Evolutionary conservation across 1,139 yeast species (phyloP).

Genomic region (Yarrowia galli): DNA sequence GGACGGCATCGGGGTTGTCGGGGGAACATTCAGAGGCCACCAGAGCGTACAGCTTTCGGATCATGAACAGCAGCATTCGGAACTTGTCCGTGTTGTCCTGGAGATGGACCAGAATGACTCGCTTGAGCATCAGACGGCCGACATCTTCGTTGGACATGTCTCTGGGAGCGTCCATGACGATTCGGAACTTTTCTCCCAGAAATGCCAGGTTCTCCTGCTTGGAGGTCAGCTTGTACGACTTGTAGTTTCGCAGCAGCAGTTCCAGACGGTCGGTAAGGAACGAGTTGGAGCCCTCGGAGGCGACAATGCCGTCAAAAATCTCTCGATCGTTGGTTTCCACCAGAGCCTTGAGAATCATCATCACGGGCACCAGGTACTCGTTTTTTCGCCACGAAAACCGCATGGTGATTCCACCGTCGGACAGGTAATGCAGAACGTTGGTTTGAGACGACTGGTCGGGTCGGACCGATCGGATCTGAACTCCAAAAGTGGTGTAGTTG

Average conservation of each 20-base stretch:
- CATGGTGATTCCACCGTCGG: slow-evolving; percentile 95
- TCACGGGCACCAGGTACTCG: slow-evolving; percentile 91
- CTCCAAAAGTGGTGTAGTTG: slow-evolving; percentile 85
- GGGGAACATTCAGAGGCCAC: slow-evolving; percentile 98
- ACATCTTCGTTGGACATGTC: slow-evolving; percentile 90
- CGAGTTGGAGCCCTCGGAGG: slow-evolving; percentile 83
- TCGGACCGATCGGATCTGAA: slow-evolving; percentile 91
- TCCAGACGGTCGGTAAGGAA: slow-evolving; percentile 98
- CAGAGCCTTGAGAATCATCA: slow-evolving; percentile 90
- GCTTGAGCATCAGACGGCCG: slow-evolving; percentile 80
- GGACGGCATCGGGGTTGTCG: slow-evolving; percentile 99
- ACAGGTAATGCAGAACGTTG: slow-evolving; percentile 91
- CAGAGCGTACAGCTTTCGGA: slow-evolving; percentile 89
- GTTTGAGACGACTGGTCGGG: slow-evolving; percentile 98
- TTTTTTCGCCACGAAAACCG: slow-evolving; percentile 97
- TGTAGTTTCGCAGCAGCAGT: slow-evolving; percentile 84
- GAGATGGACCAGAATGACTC: slow-evolving; percentile 91
- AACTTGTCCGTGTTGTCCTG: slow-evolving; percentile 77
- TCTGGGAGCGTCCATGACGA: slow-evolving; percentile 87
- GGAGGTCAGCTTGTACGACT: slow-evolving; percentile 76
- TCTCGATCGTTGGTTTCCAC: slow-evolving; percentile 92
- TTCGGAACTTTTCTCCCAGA: slow-evolving; percentile 94
- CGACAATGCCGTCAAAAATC: slow-evolving; percentile 94
- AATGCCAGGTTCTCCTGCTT: slow-evolving; percentile 90
- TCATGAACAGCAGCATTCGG: slow-evolving; percentile 87